Base-by-base conservation (phyloP, 768 basidiomycete species). In the Suillus spraguei region DNA sequence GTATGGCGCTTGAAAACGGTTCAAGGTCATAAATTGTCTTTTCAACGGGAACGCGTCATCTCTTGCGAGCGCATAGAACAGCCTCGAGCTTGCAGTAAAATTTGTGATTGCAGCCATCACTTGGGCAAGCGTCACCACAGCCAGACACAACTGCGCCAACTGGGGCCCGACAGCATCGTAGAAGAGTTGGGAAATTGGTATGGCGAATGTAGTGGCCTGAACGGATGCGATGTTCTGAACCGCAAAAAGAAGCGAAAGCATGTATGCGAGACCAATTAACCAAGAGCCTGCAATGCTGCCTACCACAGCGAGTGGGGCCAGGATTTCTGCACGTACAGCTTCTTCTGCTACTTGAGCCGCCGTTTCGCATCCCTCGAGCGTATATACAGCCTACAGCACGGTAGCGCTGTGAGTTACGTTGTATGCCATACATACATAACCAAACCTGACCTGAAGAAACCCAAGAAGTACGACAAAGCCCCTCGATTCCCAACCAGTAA, bases 301-400 rank as follows among this genome's bases (percentile, higher is more conserved):
- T 17, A 85, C 82, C 36, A 87, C 80, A 9, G 84, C 85, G 41
- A 85, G 73, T 16, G 85, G 85, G 1, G 85, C 83, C n/a, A 86
- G 82, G 53, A 83, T 64, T 60, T 84, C 83, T 0, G 85, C 85
- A 35, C 81, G 80, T 54, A 79, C 75, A 35, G 84, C 84, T 69
- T 87, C 85, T 71, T 87, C 85, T 8, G 85, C 85, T 8, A 86
- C 80, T 67, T 87, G 85, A 24, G 85, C 85, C 41, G 85, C 84
- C 4, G 85, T 87, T 69, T 86, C 85, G 68, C 85, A 86, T n/a
- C 85, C 85, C 72, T 85, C 85, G 32, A 86, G 78, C 2, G 85
- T 85, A 65, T 86, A 86, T 20, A 86, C 85, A 9, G 72, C 85
- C 85, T n/a, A 85, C 82, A 10, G 83, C 82, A 79, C 81, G 35